Percentiles rank a stretch among this genome's conserved stretches.
These are phyloP conservation scores for Cryptosporidium xiaoi DNA, from an alignment of 169 alveolate species.

Conservation along the genomic window DNA sequence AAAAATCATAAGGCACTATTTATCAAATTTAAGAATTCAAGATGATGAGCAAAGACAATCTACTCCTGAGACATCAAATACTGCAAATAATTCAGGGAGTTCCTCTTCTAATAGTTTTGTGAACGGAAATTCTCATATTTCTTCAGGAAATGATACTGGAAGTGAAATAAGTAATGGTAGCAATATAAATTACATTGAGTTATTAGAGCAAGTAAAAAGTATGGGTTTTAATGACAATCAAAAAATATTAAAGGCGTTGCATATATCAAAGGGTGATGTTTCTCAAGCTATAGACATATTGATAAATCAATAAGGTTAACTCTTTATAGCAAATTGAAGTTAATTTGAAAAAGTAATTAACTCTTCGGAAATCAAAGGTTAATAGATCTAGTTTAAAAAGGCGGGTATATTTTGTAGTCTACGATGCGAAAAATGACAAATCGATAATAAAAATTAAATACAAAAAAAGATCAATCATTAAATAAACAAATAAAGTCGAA, in stretches of 20 bases:
- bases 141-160: not conserved
- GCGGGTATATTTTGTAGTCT: too few species aligned
- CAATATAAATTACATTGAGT: constrained; percentile 5
- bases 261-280: constrained; percentile 44
- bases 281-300: constrained; percentile 17
- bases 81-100: not conserved
- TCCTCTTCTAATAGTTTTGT: not conserved
- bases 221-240: constrained; percentile 46
- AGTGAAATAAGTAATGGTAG: not conserved
- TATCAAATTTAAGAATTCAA: constrained; percentile 7
- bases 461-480: too few species aligned
- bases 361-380: not conserved
- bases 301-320: constrained; percentile 5
- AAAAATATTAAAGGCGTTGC: constrained; percentile 22
- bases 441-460: too few species aligned
- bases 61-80: not conserved
- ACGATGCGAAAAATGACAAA: too few species aligned
- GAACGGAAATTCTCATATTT: not conserved
- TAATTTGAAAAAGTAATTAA: too few species aligned
- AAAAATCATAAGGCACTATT: not conserved
- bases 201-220: constrained; percentile 11
- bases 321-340: too few species aligned
- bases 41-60: not conserved
- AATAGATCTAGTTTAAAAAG: too few species aligned
- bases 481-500: too few species aligned